Conservation (phyloP, 2,329 filamentous ascomycete genomes). For the Calonectria leucothoes region DNA sequence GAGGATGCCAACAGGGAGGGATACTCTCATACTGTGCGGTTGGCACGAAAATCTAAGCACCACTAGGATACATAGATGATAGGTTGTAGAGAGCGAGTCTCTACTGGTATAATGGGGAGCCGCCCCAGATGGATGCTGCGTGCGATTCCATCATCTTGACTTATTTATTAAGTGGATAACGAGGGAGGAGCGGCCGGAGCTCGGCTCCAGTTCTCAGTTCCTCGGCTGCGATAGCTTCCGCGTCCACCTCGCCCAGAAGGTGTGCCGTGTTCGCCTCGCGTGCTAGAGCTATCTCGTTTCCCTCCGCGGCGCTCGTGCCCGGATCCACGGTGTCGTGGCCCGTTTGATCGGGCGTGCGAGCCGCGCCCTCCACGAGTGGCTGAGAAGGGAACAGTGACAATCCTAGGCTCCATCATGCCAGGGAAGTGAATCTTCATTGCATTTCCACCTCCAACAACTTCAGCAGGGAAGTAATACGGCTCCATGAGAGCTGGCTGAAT, state of each 20-base stretch:
- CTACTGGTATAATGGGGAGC: conserved; percentile 35
- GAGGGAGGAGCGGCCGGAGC: conserved; percentile 40
- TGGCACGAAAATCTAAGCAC: conserved; percentile 12
- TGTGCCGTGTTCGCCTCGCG: conserved; percentile 41
- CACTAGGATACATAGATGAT: not conserved
- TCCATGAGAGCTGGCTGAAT: conserved; percentile 52
- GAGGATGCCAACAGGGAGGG: conserved; percentile 15
- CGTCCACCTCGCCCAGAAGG: conserved; percentile 49
- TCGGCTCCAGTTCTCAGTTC: conserved; percentile 56
- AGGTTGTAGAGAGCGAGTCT: conserved; percentile 26
- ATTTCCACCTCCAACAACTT: conserved; percentile 48
- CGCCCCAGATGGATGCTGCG: conserved; percentile 21
- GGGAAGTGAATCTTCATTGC: conserved; percentile 56
- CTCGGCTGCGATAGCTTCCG: conserved; percentile 53
- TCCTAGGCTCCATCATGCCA: conserved; percentile 53
- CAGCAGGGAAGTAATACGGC: conserved; percentile 48
- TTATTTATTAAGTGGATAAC: conserved; percentile 35
- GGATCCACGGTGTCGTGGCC: conserved; percentile 46
- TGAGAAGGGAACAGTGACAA: conserved; percentile 52
- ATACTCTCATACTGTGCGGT: conserved; percentile 20
- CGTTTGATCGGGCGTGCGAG: conserved; percentile 34
- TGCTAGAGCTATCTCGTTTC: conserved; percentile 48
- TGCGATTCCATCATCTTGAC: conserved; percentile 20
- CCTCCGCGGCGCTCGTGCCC: conserved; percentile 45
- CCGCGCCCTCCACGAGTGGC: conserved; percentile 46